Evolutionary conservation across 805 yeast species (phyloP).

Genomic region (Saccharomycopsis lassenensis): DNA sequence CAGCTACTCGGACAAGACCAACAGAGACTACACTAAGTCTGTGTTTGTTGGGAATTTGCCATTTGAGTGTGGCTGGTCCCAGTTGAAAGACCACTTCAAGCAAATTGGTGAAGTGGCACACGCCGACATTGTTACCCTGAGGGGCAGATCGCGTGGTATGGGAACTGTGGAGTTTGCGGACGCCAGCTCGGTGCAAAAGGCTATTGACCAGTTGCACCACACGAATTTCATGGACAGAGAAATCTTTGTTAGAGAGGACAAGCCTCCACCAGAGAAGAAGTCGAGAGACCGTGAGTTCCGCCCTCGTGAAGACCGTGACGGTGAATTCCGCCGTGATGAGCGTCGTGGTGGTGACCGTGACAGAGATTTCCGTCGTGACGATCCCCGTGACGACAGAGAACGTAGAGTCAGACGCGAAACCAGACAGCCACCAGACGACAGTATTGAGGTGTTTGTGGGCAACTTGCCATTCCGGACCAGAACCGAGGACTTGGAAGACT

Average conservation of each 20-base stretch:
- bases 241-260: slow-evolving; percentile 83
- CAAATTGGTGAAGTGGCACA: slow-evolving; percentile 54
- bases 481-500: slow-evolving; percentile 80
- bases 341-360: slow-evolving; percentile 5
- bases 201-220: slow-evolving; percentile 61
- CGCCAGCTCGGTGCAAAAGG: slow-evolving; percentile 54
- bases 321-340: slow-evolving; percentile 2
- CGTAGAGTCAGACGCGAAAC: slow-evolving; percentile 12
- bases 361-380: slow-evolving; percentile 19
- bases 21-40: slow-evolving; percentile 56
- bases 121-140: slow-evolving; percentile 72
- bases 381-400: slow-evolving; percentile 15
- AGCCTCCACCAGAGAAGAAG: slow-evolving; percentile 56
- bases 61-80: slow-evolving; percentile 47
- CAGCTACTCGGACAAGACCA: slow-evolving; percentile 29
- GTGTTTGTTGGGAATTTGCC: slow-evolving; percentile 69
- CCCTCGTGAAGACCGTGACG: slow-evolving; percentile 9
- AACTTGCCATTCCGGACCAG: slow-evolving; percentile 73
- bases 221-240: slow-evolving; percentile 59
- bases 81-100: slow-evolving; percentile 49
- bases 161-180: slow-evolving; percentile 77
- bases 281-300: slow-evolving; percentile 14
- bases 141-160: slow-evolving; percentile 82
- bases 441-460: slow-evolving; percentile 64
- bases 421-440: slow-evolving; percentile 25